Percentiles rank a stretch among this genome's conserved stretches.
phyloP scores from a whole-genome alignment of 2,329 filamentous ascomycete genomes.

The Didymella segeticola region DNA sequence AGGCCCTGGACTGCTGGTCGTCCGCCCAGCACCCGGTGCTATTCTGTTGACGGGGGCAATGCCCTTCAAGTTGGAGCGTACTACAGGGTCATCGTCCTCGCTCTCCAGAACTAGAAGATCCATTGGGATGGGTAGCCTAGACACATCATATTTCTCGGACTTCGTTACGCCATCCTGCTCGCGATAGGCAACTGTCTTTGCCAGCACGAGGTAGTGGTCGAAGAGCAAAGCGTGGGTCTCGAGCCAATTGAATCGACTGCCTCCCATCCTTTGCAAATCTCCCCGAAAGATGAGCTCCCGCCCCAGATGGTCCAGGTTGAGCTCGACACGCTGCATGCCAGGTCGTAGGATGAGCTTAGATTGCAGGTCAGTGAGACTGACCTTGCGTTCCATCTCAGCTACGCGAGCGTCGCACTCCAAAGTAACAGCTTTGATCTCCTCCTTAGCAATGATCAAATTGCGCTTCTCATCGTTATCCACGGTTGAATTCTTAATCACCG shows the following conservation, averaged over 20 bases:
- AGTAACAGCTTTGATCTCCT: conserved; percentile 89
- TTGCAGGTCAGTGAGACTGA: conserved; percentile 83
- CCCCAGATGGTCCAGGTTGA: conserved; percentile 94
- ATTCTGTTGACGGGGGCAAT: conserved; percentile 62
- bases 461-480: conserved; percentile 88
- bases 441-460: conserved; percentile 82
- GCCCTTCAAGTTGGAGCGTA: conserved; percentile 76
- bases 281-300: conserved; percentile 88
- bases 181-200: conserved; percentile 74
- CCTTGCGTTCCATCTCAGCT: conserved; percentile 89
- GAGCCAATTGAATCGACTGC: conserved; percentile 88
- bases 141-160: conserved; percentile 88
- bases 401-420: conserved; percentile 91
- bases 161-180: conserved; percentile 76
- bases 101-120: conserved; percentile 91
- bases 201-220: conserved; percentile 93
- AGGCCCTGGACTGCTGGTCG: conserved; percentile 50
- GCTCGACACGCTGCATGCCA: conserved; percentile 80
- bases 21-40: conserved; percentile 58
- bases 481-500: conserved; percentile 82
- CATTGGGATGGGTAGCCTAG: conserved; percentile 95
- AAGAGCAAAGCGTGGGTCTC: conserved; percentile 94
- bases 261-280: conserved; percentile 86
- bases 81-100: conserved; percentile 87
- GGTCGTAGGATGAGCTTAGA: conserved; percentile 84